A percentile compares a stretch with the other conserved stretches of the same genome.
Conservation (phyloP, 148 eudicot species). For the Gaultheria prostrata region DNA sequence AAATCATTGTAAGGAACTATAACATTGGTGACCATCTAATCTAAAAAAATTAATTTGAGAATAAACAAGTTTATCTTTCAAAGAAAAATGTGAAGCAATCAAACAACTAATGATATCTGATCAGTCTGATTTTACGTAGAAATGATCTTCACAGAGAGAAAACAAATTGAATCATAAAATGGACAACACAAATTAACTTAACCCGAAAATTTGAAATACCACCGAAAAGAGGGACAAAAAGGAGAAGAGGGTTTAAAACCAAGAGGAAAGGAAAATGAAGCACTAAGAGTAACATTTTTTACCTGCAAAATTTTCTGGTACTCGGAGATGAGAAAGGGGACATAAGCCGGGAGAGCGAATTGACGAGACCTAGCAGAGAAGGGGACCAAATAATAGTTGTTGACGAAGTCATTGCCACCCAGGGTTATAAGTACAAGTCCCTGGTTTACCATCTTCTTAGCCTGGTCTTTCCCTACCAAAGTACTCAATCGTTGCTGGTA, state of each 20-base stretch:
- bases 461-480: slow-evolving; percentile 1
- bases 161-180: too few relatives aligned
- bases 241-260: too few relatives aligned
- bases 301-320: slow-evolving; percentile 25
- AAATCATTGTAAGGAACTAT: too few relatives aligned
- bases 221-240: too few relatives aligned
- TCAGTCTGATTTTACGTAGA: too few relatives aligned
- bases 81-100: too few relatives aligned
- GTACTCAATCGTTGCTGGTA: slow-evolving; percentile 23
- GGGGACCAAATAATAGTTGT: slow-evolving; percentile 29
- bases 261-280: neutral
- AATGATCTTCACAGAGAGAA: too few relatives aligned
- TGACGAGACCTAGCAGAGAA: slow-evolving; percentile 23
- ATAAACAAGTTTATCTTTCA: too few relatives aligned
- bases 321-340: slow-evolving; percentile 15
- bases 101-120: too few relatives aligned
- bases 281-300: neutral
- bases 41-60: too few relatives aligned
- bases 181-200: neutral
- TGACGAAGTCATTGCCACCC: slow-evolving; percentile 28
- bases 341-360: slow-evolving; percentile 19
- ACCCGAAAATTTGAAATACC: neutral
- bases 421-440: slow-evolving; percentile 23
- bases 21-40: too few relatives aligned
- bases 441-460: slow-evolving; percentile 18